phyloP scores from a whole-genome alignment of 306 rosid genomes.

The Trichosanthes truncata region DNA sequence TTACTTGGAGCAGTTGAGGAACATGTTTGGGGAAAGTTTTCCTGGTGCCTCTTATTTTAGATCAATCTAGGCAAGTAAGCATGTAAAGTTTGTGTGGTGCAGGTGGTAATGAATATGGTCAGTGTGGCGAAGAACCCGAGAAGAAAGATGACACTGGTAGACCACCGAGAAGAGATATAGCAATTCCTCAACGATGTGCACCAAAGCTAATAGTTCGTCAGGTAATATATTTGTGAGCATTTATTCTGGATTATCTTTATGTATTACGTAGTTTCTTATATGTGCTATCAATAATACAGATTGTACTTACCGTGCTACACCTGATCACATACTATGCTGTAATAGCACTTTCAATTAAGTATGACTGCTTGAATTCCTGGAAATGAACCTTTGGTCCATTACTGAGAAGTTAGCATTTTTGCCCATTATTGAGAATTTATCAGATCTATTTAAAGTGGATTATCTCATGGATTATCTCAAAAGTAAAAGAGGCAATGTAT shows the following conservation, averaged over 20 bases:
- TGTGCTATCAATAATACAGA: not conserved
- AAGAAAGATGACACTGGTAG: slow-evolving; percentile 74
- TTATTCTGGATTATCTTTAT: not conserved
- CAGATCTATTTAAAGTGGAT: not conserved
- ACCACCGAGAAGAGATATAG: slow-evolving; percentile 81
- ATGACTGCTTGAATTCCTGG: not conserved
- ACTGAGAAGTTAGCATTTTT: not conserved
- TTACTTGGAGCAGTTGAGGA: not conserved
- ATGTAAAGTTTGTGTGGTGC: slow-evolving; percentile 15
- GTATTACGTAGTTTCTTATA: not conserved
- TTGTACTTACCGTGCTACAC: not conserved
- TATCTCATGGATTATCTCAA: not conserved
- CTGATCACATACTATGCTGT: not conserved
- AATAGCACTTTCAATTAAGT: not conserved
- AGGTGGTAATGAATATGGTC: slow-evolving; percentile 99
- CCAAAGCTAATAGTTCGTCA: slow-evolving; percentile 75
- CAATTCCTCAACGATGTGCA: slow-evolving; percentile 93
- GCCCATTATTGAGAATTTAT: not conserved
- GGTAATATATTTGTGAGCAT: slow-evolving; percentile 22
- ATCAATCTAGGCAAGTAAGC: slow-evolving; percentile 12
- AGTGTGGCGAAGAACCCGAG: slow-evolving; percentile 97
- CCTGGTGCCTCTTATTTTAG: not conserved
- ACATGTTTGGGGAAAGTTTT: not conserved
- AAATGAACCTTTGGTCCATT: not conserved
- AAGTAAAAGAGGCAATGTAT: not conserved